phyloP scores from a whole-genome alignment of 2,329 filamentous ascomycete species.

The Fusarium chaquense region DNA sequence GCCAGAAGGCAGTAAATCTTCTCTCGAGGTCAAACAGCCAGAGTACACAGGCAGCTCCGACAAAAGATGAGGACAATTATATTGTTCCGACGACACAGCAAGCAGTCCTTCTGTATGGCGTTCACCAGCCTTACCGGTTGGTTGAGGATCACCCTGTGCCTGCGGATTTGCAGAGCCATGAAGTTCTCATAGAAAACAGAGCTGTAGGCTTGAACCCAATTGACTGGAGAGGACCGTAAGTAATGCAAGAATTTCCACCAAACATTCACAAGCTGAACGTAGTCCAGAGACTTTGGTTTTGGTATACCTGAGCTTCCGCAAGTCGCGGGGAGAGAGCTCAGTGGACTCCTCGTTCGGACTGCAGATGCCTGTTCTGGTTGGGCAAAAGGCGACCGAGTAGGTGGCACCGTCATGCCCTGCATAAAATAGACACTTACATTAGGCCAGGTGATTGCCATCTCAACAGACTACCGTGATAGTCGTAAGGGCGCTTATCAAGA shows the following conservation, averaged over 20 bases:
- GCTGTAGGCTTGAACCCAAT: slow-evolving; percentile 78
- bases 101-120: not conserved
- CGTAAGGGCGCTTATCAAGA: slow-evolving; percentile 79
- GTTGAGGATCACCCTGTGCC: slow-evolving; percentile 33
- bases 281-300: slow-evolving; percentile 74
- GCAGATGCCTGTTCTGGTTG: not conserved
- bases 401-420: slow-evolving; percentile 47
- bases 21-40: not conserved
- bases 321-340: slow-evolving; percentile 75
- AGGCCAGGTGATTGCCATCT: slow-evolving; percentile 74
- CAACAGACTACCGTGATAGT: slow-evolving; percentile 79
- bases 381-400: not conserved
- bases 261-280: not conserved
- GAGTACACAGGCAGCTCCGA: not conserved
- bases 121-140: slow-evolving; percentile 61
- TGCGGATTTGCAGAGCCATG: slow-evolving; percentile 55
- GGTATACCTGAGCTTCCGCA: slow-evolving; percentile 76
- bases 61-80: not conserved
- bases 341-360: slow-evolving; percentile 60
- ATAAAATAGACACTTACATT: slow-evolving; percentile 64
- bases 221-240: slow-evolving; percentile 79
- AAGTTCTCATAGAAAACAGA: slow-evolving; percentile 52
- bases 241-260: slow-evolving; percentile 21
- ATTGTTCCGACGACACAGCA: not conserved
- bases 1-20: not conserved